Evolutionary conservation across 805 yeast species (phyloP).

Genomic region (Ogataea dorogensis): DNA sequence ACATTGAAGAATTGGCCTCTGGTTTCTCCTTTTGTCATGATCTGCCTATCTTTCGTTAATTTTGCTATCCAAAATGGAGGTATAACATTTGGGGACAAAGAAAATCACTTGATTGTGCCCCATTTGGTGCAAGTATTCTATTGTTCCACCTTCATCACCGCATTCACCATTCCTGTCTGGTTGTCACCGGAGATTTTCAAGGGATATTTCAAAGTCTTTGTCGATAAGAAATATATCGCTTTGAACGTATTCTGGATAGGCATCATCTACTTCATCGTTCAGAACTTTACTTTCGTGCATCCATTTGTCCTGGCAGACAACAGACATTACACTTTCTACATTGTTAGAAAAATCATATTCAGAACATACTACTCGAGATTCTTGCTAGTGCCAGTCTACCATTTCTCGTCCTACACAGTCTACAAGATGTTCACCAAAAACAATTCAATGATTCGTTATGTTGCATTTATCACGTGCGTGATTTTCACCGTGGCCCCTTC

Average conservation of each 20-base stretch:
- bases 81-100: slow-evolving; percentile 87
- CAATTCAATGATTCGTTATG: slow-evolving; percentile 38
- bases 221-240: slow-evolving; percentile 19
- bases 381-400: slow-evolving; percentile 66
- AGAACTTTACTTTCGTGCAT: slow-evolving; percentile 70
- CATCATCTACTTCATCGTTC: slow-evolving; percentile 45
- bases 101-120: slow-evolving; percentile 68
- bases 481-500: slow-evolving; percentile 74
- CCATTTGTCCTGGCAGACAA: slow-evolving; percentile 93
- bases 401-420: slow-evolving; percentile 42
- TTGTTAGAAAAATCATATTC: slow-evolving; percentile 67
- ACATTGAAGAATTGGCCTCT: slow-evolving; percentile 32
- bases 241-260: slow-evolving; percentile 26
- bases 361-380: slow-evolving; percentile 45
- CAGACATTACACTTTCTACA: slow-evolving; percentile 87
- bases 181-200: slow-evolving; percentile 41
- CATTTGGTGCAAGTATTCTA: slow-evolving; percentile 84
- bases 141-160: slow-evolving; percentile 59
- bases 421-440: slow-evolving; percentile 20
- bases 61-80: slow-evolving; percentile 75
- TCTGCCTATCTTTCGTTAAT: slow-evolving; percentile 49
- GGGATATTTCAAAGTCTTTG: slow-evolving; percentile 38
- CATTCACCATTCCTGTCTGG: slow-evolving; percentile 80
- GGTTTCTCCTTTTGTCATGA: slow-evolving; percentile 51
- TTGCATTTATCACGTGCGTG: slow-evolving; percentile 52